Base-by-base conservation (phyloP, 805 yeast species). In the Kuraishia ogatae region DNA sequence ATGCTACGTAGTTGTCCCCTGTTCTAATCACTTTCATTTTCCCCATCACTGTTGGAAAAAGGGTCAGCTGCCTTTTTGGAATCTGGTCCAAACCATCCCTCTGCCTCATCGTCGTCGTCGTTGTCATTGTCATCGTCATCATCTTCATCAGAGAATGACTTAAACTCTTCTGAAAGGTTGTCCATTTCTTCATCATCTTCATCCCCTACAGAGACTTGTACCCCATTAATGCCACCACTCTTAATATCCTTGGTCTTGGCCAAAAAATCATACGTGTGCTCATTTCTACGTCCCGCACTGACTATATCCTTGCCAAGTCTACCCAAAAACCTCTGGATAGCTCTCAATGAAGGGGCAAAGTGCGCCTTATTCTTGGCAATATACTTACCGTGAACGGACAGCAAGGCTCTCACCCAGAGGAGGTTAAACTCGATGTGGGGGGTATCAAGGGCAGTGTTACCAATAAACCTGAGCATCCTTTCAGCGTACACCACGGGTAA, bases 351-450 rank as follows among this genome's bases (percentile, higher is more conserved):
- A 55, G 83, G 80, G 1, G 83, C 75, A 62, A 85, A 88, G 53
- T 82, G 78, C 58, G 79, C 83, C 63, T 82, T 83, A 62, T 87
- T 79, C 13, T 68, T 68, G 48, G 81, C 77, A 54, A 94, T 86
- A 67, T 81, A 85, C 59, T 78, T 78, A 13, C 99, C 98, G 66
- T 93, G 97, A 20, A 77, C 68, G 1, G 85, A 76, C 19, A 94
- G 68, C 3, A 91, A 62, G 17, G 79, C 73, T 60, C 84, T 82
- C 39, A 93, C 77, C 98, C 99, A 94, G 11, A 87, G 61, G 59
- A 94, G 68, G 62, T 85, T 83, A 72, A 84, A 91, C 71, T 94
- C 97, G 23, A 93, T 66, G 70, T 94, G 98, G 39, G 82, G 91
- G 5, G 90, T 82, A 2, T 85, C 87, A 66, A 79, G 78, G 39